Percentiles rank a stretch among this genome's conserved stretches.
Conservation (phyloP, 164 flowering plant genomes). For the Malania oleifera region DNA sequence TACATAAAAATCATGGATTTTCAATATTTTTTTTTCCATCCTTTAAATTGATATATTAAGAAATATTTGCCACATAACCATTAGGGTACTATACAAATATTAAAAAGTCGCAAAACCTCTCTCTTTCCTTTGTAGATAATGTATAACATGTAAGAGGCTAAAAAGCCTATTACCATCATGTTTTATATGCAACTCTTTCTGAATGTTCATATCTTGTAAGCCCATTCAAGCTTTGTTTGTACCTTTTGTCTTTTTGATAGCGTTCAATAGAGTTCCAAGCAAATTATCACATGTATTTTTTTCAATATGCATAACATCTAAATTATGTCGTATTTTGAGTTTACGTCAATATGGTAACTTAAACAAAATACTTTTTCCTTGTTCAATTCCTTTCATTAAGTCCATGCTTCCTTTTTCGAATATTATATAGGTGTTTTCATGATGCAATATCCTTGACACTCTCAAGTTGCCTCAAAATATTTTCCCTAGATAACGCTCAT, state of each 20-base stretch:
- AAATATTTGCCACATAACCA: no score
- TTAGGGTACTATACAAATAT: no score
- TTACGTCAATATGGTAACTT: conserved; percentile 21
- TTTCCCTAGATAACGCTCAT: neutral
- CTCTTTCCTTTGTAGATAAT: no score
- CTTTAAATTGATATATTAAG: no score
- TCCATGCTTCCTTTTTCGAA: neutral
- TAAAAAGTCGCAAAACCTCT: no score
- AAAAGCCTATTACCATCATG: no score
- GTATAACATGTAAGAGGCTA: no score
- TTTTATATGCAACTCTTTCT: no score
- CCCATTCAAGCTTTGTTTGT: conserved; percentile 5
- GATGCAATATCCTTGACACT: neutral
- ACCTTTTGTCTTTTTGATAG: conserved; percentile 14
- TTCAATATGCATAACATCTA: conserved; percentile 24
- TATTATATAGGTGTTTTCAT: neutral
- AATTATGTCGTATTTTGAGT: conserved; percentile 7
- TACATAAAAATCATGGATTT: no score
- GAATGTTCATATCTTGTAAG: neutral
- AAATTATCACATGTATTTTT: conserved; percentile 20
- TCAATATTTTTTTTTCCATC: no score
- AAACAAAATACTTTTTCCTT: conserved; percentile 15
- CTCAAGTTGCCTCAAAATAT: neutral
- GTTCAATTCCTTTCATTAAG: conserved; percentile 10
- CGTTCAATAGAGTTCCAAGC: conserved; percentile 10